Base-by-base conservation (phyloP, 2,329 filamentous ascomycete genomes). In the Colletotrichum nymphaeae region DNA sequence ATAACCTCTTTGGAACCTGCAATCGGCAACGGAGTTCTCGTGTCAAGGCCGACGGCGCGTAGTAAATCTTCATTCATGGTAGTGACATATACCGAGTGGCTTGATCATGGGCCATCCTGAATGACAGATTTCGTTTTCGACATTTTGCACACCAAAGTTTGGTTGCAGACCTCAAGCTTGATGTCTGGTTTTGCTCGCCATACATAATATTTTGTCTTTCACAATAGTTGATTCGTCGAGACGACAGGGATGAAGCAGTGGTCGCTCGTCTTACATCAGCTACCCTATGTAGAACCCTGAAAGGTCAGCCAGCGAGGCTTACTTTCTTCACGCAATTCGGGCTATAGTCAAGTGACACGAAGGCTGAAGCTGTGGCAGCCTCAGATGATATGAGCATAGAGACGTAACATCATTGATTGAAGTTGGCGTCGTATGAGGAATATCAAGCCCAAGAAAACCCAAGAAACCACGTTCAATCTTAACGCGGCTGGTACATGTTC, bases 401-500 rank as follows among this genome's bases (percentile, higher is more conserved):
- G 4, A 19, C 19, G 19, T 49, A 11, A 49, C 8, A 49, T 8
- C 8, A n/a, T 49, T 9, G 19, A n/a, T n/a, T n/a, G 19, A 22
- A n/a, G 19, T 22, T 49, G 42, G 19, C 42, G 19, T n/a, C 42
- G 42, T 49, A 19, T 49, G 19, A 7, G 7, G n/a, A 11, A 22
- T 4, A 49, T 49, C 19, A 49, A 11, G 19, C 9, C 42, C 7
- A 22, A n/a, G 19, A 11, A 16, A 49, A 11, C 8, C 19, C 42
- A 11, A 8, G 19, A 49, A n/a, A 22, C 42, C 19, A 11, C 42
- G 8, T 49, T 22, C 42, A 22, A 22, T 19, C 46, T 64, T n/a
- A 72, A 19, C 49, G 57, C 12, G 68, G 37, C 22, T 64, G 52
- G 53, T 78, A 78, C 42, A 78, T 78, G 58, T 60, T 78, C 11